Evolutionary conservation across 805 yeast genomes (phyloP), one percentile per base, ranked within the genome.

Genomic region (Brettanomyces anomalus): DNA sequence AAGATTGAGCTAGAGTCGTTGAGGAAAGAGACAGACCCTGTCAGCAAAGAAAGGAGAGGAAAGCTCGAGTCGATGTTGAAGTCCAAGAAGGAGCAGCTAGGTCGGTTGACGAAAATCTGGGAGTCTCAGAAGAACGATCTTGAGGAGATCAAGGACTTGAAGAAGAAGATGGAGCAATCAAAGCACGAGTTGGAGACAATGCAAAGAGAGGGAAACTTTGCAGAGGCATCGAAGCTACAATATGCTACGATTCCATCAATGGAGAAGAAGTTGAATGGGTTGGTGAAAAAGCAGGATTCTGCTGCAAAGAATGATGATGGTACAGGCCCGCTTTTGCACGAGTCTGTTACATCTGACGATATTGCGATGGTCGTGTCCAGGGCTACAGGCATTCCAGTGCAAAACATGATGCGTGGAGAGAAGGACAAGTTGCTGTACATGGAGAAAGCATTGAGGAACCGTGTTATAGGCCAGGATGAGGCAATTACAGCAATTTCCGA

Each of bases 351-450:
- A 0, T 75, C 95, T 2, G 95, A 89, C 50, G 98, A 90, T 62
- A 93, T 90, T 51, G 94, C 97, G 0, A 73, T 79, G 47, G 98
- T 90, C 5, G 84, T 90, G 11, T 82, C 95, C 13, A 80, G 87
- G 50, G 88, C 93, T 83, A 90, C 98, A 0, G 97, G 97, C 33
- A 88, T 90, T 36, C 98, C 98, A 5, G 85, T 86, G 19, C 86
- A 81, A 52, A 85, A 88, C 28, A 77, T 90, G 51, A 73, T 93
- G 81, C 85, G 85, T 61, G 97, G 97, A 39, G 98, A 90, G 58
- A 87, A 86, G 64, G 97, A 90, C 58, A 82, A 89, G 60, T 71
- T 90, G 42, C 61, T 90, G 42, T 83, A 73, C 60, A 93, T 93
- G 97, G 97, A 89, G 60, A 69, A 74, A 5, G 76, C 85, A 0